Percentiles rank a stretch among this genome's conserved stretches.
Evolutionary conservation across 371 early-diverging fungal genomes (phyloP).

Genomic region (Paramicrosporidium saccamoebae): DNA sequence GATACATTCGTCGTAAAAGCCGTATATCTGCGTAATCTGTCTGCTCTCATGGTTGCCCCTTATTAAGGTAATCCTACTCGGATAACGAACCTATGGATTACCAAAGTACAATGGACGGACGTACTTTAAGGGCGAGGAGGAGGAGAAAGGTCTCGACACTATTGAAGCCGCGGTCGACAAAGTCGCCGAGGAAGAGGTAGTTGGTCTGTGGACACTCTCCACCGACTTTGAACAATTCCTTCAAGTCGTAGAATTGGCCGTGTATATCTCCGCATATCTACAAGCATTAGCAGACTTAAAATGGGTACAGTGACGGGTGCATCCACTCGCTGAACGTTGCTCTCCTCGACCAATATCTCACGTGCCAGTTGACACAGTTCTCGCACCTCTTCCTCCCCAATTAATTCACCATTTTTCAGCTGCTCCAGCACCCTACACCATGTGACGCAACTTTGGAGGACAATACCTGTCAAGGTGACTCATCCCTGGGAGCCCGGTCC

Average conservation of each 20-base stretch:
- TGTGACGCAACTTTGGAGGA: too few species aligned
- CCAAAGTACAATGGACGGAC: conserved; percentile 5
- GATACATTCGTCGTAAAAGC: conserved; percentile 95
- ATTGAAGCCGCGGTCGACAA: conserved; percentile 97
- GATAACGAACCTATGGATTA: conserved; percentile 39
- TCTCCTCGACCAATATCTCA: conserved; percentile 75
- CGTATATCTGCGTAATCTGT: conserved; percentile 95
- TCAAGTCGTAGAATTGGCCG: conserved; percentile 88
- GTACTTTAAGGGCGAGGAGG: conserved; percentile 72
- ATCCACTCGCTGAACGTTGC: conserved; percentile 76
- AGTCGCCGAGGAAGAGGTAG: conserved; percentile 95
- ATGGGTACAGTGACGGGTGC: conserved; percentile 71
- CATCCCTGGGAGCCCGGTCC: too few species aligned
- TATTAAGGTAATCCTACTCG: conserved; percentile 79
- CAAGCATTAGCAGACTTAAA: conserved; percentile 1
- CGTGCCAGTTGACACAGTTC: conserved; percentile 68
- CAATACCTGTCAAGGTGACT: too few species aligned
- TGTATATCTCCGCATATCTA: conserved; percentile 96
- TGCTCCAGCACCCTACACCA: conserved; percentile 41
- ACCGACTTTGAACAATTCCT: conserved; percentile 77
- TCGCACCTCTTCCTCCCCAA: conserved; percentile 64
- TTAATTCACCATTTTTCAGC: conserved; percentile 53
- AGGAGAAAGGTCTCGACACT: conserved; percentile 93
- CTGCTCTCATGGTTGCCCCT: conserved; percentile 95
- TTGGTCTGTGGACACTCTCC: conserved; percentile 89